These are phyloP conservation scores for Alternaria panax DNA, from an alignment of 2,329 filamentous ascomycete genomes.

Conservation along the genomic window DNA sequence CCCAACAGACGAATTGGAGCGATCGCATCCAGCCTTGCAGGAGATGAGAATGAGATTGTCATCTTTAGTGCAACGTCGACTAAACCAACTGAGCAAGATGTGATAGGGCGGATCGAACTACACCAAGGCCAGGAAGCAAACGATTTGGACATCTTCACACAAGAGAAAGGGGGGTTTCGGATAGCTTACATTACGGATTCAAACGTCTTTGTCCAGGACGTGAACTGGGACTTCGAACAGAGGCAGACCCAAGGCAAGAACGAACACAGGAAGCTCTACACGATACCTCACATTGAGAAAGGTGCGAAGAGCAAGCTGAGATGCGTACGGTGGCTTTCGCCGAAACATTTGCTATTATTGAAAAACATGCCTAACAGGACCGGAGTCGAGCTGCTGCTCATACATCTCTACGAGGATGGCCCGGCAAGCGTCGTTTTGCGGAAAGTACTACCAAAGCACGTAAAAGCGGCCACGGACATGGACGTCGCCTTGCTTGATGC, in stretches of 20 bases:
- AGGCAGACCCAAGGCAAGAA: constrained; percentile 47
- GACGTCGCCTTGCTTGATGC: constrained; percentile 74
- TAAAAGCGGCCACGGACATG: constrained; percentile 79
- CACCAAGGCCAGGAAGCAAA: constrained; percentile 64
- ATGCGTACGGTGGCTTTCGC: constrained; percentile 63
- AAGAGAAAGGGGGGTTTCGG: constrained; percentile 68
- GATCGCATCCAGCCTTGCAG: constrained; percentile 78
- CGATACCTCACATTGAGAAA: constrained; percentile 39
- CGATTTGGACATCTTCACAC: constrained; percentile 74
- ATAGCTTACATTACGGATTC: constrained; percentile 81
- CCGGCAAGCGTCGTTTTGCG: constrained; percentile 58
- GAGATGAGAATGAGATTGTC: constrained; percentile 75
- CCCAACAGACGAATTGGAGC: constrained; percentile 73
- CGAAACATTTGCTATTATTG: constrained; percentile 62
- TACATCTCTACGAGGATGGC: constrained; percentile 67
- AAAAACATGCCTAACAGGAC: constrained; percentile 62
- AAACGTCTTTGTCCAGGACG: constrained; percentile 72
- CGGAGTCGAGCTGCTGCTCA: constrained; percentile 63
- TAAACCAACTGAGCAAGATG: constrained; percentile 56
- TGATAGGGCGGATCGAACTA: constrained; percentile 62
- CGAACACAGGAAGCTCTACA: constrained; percentile 40
- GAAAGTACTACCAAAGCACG: constrained; percentile 69
- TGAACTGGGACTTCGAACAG: constrained; percentile 59
- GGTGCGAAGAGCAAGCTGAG: constrained; percentile 61
- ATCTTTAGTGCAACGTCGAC: constrained; percentile 74